Conservation (phyloP, 805 yeast genomes). For the Tetrapisispora phaffii region DNA sequence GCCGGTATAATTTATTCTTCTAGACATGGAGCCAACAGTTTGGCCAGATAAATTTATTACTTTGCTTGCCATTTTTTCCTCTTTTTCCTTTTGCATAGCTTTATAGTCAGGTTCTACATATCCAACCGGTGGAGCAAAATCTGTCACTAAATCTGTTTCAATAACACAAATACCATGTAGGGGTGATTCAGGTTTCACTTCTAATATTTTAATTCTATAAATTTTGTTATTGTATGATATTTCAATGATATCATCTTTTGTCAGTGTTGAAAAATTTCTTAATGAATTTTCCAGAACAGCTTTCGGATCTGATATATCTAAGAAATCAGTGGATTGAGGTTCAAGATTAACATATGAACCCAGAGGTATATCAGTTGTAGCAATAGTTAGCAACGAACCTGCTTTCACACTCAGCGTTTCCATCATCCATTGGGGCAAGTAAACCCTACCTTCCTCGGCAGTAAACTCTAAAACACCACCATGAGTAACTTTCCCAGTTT, state of each 20-base stretch:
- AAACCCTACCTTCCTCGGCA: slow-evolving; percentile 94
- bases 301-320: slow-evolving; percentile 90
- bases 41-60: slow-evolving; percentile 24
- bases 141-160: slow-evolving; percentile 94
- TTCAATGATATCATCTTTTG: slow-evolving; percentile 76
- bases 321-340: slow-evolving; percentile 88
- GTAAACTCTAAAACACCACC: slow-evolving; percentile 93
- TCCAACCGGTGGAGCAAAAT: slow-evolving; percentile 98
- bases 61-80: slow-evolving; percentile 27
- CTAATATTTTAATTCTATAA: slow-evolving; percentile 74
- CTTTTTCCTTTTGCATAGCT: slow-evolving; percentile 20
- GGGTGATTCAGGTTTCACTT: slow-evolving; percentile 67
- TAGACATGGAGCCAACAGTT: slow-evolving; percentile 68
- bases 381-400: slow-evolving; percentile 70
- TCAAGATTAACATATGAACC: slow-evolving; percentile 88
- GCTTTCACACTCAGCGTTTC: slow-evolving; percentile 59
- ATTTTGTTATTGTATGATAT: slow-evolving; percentile 70
- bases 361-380: slow-evolving; percentile 68
- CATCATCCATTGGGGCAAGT: slow-evolving; percentile 96
- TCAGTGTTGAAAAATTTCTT: slow-evolving; percentile 79
- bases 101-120: slow-evolving; percentile 82
- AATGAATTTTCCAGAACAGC: slow-evolving; percentile 92
- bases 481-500: slow-evolving; percentile 52
- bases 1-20: slow-evolving; percentile 45
- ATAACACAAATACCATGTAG: slow-evolving; percentile 78